Evolutionary conservation across 495 filamentous ascomycete species (phyloP).

Genomic region (Cryomyces antarcticus): DNA sequence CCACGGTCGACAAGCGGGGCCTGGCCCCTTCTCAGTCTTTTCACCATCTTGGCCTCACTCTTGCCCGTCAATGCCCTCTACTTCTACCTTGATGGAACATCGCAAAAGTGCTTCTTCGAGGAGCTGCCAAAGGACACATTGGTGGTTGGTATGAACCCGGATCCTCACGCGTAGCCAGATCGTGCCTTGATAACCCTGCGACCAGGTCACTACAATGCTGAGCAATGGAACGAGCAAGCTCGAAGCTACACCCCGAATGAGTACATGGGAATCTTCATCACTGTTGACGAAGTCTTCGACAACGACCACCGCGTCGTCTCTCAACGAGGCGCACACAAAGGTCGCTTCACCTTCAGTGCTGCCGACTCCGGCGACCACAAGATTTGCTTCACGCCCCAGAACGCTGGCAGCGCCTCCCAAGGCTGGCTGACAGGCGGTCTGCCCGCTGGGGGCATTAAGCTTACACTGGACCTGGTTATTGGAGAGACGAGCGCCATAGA

Average conservation of each 20-base stretch:
- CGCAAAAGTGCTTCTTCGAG: conserved; percentile 88
- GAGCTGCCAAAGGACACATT: conserved; percentile 95
- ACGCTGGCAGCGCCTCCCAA: conserved; percentile 32
- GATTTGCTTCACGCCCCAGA: conserved; percentile 65
- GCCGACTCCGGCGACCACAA: conserved; percentile 85
- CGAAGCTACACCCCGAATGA: conserved; percentile 47
- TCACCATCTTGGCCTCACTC: conserved; percentile 18
- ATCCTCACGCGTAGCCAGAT: too few species aligned
- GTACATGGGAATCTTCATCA: conserved; percentile 64
- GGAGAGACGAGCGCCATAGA: conserved; percentile 91
- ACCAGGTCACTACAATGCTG: conserved; percentile 61
- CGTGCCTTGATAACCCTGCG: background rate
- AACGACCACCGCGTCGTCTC: conserved; percentile 91
- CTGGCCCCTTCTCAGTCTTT: conserved; percentile 16
- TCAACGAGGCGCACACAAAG: conserved; percentile 52
- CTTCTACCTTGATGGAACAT: conserved; percentile 81
- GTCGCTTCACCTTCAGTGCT: conserved; percentile 90
- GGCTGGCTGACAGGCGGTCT: conserved; percentile 45
- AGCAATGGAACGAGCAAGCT: conserved; percentile 50
- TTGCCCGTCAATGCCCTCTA: conserved; percentile 59
- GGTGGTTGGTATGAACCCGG: conserved; percentile 46
- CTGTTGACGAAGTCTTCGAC: conserved; percentile 92
- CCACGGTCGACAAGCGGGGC: too few species aligned
- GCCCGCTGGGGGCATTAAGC: conserved; percentile 51
- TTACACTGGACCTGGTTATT: conserved; percentile 82